phyloP scores from a whole-genome alignment of 768 basidiomycete genomes.

The Rhizopogon vulgaris region DNA sequence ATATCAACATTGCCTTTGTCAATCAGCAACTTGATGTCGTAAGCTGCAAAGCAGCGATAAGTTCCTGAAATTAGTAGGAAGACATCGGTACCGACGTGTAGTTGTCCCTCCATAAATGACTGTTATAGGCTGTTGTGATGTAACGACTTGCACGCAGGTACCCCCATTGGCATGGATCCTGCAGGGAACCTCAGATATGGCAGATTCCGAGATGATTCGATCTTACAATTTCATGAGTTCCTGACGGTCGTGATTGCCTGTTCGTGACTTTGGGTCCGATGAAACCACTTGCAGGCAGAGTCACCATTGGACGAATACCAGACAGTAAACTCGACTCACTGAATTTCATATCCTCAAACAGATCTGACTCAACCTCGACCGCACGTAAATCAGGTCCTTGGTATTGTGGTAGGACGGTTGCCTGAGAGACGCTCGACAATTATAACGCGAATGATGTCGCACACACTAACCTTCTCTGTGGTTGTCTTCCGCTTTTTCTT shows the following conservation, averaged over 20 bases:
- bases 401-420: slow-evolving; percentile 57
- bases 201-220: neutral
- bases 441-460: neutral
- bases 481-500: slow-evolving; percentile 24
- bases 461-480: slow-evolving; percentile 19
- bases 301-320: neutral
- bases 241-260: slow-evolving; percentile 61
- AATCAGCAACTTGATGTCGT: slow-evolving; percentile 64
- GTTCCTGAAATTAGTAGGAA: neutral
- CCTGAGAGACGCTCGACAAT: slow-evolving; percentile 27
- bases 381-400: slow-evolving; percentile 57
- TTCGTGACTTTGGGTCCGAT: slow-evolving; percentile 67
- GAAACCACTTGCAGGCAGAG: slow-evolving; percentile 52
- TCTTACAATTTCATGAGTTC: slow-evolving; percentile 62
- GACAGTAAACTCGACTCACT: slow-evolving; percentile 41
- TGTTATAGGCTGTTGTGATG: slow-evolving; percentile 43
- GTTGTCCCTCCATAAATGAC: slow-evolving; percentile 66
- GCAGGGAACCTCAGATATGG: slow-evolving; percentile 1
- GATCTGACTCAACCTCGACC: slow-evolving; percentile 49
- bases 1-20: slow-evolving; percentile 68
- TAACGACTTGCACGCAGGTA: slow-evolving; percentile 53
- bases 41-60: slow-evolving; percentile 36
- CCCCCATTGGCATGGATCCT: slow-evolving; percentile 75
- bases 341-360: slow-evolving; percentile 76
- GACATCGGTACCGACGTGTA: slow-evolving; percentile 46